These are phyloP conservation scores for Rasamsonia emersonii DNA, from an alignment of 2,329 filamentous ascomycete species.

Conservation along the genomic window DNA sequence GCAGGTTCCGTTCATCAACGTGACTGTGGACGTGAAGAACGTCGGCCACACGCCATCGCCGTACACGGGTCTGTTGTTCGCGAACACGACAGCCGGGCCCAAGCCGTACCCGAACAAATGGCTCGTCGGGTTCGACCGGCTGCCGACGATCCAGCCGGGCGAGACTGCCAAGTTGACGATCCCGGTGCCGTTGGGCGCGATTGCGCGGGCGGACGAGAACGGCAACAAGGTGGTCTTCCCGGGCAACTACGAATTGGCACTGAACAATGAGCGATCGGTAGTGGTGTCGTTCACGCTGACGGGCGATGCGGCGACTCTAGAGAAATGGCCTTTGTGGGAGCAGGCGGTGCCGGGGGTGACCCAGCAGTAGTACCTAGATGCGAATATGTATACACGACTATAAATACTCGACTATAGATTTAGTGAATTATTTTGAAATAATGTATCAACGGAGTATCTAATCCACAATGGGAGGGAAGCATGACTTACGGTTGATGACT, in stretches of 20 bases:
- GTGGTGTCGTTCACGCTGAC: conserved; percentile 25
- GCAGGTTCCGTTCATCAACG: conserved; percentile 29
- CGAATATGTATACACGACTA: too few species aligned
- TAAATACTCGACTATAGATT: too few species aligned
- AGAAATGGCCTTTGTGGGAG: conserved; percentile 34
- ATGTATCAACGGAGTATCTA: too few species aligned
- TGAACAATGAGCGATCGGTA: conserved; percentile 32
- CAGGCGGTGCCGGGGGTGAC: too few species aligned
- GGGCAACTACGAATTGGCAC: conserved; percentile 31
- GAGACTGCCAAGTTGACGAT: conserved; percentile 20
- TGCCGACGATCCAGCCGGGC: conserved; percentile 18
- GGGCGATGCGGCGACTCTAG: conserved; percentile 21
- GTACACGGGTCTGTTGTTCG: conserved; percentile 34
- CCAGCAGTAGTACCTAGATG: too few species aligned
- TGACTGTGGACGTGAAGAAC: conserved; percentile 29
- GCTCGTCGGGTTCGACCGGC: conserved; percentile 31
- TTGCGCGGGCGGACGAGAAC: conserved; percentile 28
- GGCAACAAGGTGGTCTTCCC: conserved; percentile 35
- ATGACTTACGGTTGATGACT: too few species aligned
- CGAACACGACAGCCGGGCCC: conserved; percentile 30
- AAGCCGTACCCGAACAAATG: conserved; percentile 35
- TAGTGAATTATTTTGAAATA: too few species aligned
- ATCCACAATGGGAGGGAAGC: too few species aligned
- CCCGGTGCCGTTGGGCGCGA: conserved; percentile 29
- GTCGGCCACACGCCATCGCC: conserved; percentile 28